Conservation (phyloP, 208 protist species). For the Lotmaria passim region DNA sequence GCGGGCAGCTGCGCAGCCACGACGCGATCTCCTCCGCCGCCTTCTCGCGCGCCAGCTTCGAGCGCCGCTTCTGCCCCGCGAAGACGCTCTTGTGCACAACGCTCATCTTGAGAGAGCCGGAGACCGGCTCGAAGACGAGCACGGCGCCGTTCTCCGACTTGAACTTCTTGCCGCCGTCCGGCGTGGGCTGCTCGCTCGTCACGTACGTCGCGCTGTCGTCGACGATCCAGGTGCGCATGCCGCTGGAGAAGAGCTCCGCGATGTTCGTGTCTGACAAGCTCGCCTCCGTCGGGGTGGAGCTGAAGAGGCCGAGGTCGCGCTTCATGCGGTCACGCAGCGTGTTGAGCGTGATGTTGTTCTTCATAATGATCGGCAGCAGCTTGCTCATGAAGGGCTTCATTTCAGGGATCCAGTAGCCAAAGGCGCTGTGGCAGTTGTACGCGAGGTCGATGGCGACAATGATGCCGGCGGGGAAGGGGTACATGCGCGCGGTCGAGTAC, state of each 20-base stretch:
- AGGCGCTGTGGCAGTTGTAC: constrained; percentile 99
- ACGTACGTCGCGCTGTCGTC: constrained; percentile 99
- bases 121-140: constrained; percentile 99
- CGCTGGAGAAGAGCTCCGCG: constrained; percentile 99
- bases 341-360: constrained; percentile 99
- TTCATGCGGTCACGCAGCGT: constrained; percentile 99
- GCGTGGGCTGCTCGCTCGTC: constrained; percentile 99
- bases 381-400: constrained; percentile 98
- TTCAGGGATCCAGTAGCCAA: constrained; percentile 99
- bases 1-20: constrained; percentile 98
- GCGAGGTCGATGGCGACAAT: constrained; percentile 99
- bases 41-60: constrained; percentile 99
- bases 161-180: constrained; percentile 98
- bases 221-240: constrained; percentile 99
- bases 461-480: constrained; percentile 99
- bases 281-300: constrained; percentile 99
- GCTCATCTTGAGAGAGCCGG: constrained; percentile 99
- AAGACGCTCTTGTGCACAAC: constrained; percentile 99
- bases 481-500: constrained; percentile 99
- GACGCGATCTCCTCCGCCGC: constrained; percentile 99
- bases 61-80: constrained; percentile 99
- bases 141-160: constrained; percentile 98
- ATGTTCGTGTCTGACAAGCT: constrained; percentile 99
- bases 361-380: constrained; percentile 99
- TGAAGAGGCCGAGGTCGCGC: constrained; percentile 99